Evolutionary conservation across 768 basidiomycete species (phyloP).

Genomic region (Panaeolus papilionaceus): DNA sequence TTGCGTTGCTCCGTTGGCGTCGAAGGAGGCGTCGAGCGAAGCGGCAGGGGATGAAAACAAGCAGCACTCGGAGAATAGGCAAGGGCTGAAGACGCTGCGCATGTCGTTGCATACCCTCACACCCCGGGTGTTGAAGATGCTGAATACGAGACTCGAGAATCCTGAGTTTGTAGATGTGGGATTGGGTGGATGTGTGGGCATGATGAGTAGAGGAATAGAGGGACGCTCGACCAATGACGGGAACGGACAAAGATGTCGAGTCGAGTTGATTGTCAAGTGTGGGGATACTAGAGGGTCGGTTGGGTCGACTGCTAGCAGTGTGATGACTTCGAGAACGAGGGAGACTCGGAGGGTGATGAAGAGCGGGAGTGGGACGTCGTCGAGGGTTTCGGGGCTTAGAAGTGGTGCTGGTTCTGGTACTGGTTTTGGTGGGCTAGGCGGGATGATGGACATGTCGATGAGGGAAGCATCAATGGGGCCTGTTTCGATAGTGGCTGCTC

Average conservation of each 20-base stretch:
- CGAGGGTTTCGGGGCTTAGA: not conserved
- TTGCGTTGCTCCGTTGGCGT: not conserved
- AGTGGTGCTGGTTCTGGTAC: not conserved
- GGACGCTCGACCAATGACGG: too few species aligned
- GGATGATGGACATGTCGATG: not conserved
- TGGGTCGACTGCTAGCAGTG: not conserved
- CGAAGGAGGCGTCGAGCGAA: not conserved
- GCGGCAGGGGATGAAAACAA: too few species aligned
- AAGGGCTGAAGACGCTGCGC: not conserved
- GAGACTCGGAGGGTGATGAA: not conserved
- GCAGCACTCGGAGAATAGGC: too few species aligned
- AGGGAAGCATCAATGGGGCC: not conserved
- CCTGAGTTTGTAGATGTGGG: not conserved
- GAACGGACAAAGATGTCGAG: not conserved
- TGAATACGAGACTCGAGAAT: not conserved
- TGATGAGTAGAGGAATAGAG: not conserved
- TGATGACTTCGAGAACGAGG: not conserved
- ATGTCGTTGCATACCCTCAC: not conserved
- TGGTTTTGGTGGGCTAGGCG: not conserved
- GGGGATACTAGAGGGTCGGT: not conserved
- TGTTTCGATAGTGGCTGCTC: slow-evolving; percentile 3
- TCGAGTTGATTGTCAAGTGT: slow-evolving; percentile 9
- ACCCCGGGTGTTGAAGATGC: not conserved
- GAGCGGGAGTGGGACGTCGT: not conserved
- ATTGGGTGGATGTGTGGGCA: not conserved